Evolutionary conservation across 805 yeast species (phyloP).

Genomic region (Yarrowia alimentaria): DNA sequence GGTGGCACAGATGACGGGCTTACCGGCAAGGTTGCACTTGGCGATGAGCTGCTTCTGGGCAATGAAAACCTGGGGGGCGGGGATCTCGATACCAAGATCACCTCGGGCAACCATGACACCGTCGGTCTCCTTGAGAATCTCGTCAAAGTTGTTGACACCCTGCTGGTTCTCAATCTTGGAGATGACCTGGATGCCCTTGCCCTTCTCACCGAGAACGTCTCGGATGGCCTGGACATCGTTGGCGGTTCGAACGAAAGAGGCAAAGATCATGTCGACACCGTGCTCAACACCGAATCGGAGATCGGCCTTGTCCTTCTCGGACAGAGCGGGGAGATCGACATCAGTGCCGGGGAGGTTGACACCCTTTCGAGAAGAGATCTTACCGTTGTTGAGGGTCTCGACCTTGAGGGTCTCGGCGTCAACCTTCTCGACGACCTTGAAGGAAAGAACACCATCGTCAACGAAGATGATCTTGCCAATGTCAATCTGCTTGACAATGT

Average conservation of each 20-base stretch:
- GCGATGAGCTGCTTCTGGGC: slow-evolving; percentile 99
- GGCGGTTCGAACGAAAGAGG: slow-evolving; percentile 96
- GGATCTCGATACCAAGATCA: slow-evolving; percentile 98
- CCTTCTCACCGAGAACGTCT: slow-evolving; percentile 93
- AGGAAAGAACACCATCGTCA: slow-evolving; percentile 97
- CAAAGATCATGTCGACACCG: slow-evolving; percentile 97
- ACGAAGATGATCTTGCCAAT: slow-evolving; percentile 88
- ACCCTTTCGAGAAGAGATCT: slow-evolving; percentile 96
- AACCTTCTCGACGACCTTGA: slow-evolving; percentile 80
- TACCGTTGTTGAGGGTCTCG: slow-evolving; percentile 89
- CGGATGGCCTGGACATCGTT: slow-evolving; percentile 87
- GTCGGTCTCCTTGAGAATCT: slow-evolving; percentile 88
- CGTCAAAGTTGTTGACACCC: slow-evolving; percentile 99
- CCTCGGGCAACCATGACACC: slow-evolving; percentile 99
- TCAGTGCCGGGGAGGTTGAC: slow-evolving; percentile 98
- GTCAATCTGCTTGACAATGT: slow-evolving; percentile 91
- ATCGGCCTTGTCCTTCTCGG: slow-evolving; percentile 94
- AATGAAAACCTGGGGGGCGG: slow-evolving; percentile 97
- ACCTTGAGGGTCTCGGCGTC: slow-evolving; percentile 83
- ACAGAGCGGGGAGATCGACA: slow-evolving; percentile 96
- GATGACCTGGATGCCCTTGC: slow-evolving; percentile 93
- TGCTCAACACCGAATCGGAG: slow-evolving; percentile 94
- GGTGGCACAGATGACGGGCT: slow-evolving; percentile 99
- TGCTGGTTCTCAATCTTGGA: slow-evolving; percentile 99
- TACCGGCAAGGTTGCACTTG: slow-evolving; percentile 98